Evolutionary conservation across 192 early-diverging fungal genomes (phyloP).

Genomic region (Backusella tarrabulga): DNA sequence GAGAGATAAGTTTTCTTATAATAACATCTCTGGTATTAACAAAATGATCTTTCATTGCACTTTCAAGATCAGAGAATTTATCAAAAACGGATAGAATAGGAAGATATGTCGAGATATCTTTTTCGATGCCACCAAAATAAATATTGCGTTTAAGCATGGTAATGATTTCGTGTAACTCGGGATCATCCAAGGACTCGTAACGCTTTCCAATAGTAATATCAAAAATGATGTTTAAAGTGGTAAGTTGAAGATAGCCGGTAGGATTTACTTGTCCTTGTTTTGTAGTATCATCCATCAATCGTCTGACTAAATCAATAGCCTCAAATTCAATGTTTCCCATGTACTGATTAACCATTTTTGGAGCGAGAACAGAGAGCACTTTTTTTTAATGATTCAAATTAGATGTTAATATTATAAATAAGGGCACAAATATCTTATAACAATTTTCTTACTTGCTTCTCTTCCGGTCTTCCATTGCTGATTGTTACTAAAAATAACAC

Average conservation of each 20-base stretch:
- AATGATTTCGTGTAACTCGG: background rate
- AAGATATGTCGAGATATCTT: background rate
- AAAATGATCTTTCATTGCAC: background rate
- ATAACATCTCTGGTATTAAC: background rate
- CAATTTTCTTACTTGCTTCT: background rate
- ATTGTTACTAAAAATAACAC: slow-evolving; percentile 4
- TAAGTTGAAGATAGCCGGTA: background rate
- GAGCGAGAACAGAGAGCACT: background rate
- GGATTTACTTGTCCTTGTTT: background rate
- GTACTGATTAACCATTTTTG: background rate
- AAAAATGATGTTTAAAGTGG: slow-evolving; percentile 8
- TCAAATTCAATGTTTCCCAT: background rate
- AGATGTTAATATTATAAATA: too few relatives aligned
- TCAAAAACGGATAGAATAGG: background rate
- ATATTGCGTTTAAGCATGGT: background rate
- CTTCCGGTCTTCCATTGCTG: background rate
- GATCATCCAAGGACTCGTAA: slow-evolving; percentile 2
- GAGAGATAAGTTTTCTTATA: background rate
- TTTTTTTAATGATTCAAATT: background rate
- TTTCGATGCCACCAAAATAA: background rate
- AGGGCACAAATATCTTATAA: too few relatives aligned
- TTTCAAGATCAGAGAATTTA: background rate
- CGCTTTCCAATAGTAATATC: background rate
- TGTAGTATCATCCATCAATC: background rate
- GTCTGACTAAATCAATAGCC: background rate